A percentile compares a stretch with the other conserved stretches of the same genome.
These are phyloP conservation scores for Rhizophora mangle DNA, from an alignment of 345 rosid genomes.

Conservation along the genomic window DNA sequence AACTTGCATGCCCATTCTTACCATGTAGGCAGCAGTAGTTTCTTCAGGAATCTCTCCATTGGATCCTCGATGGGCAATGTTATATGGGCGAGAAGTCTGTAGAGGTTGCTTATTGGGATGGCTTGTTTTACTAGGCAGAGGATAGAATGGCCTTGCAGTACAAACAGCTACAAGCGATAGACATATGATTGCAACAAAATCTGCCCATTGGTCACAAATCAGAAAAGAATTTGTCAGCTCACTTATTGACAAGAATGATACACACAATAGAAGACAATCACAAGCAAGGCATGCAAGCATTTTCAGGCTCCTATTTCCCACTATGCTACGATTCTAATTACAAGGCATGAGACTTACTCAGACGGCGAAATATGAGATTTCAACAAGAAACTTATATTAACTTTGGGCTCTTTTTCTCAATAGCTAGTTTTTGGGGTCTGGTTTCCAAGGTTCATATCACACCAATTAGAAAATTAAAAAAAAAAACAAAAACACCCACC, in stretches of 20 bases:
- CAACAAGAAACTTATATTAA: too few species aligned
- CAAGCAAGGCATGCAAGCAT: too few species aligned
- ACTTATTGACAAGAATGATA: not conserved
- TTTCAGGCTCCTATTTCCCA: too few species aligned
- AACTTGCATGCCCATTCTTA: constrained; percentile 15
- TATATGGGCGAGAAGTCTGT: constrained; percentile 88
- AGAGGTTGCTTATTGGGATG: constrained; percentile 46
- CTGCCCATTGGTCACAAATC: constrained; percentile 32
- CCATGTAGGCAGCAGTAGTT: constrained; percentile 86
- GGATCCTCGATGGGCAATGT: constrained; percentile 91
- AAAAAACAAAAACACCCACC: too few species aligned
- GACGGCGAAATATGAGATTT: too few species aligned
- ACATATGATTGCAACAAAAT: constrained; percentile 40
- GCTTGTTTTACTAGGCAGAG: constrained; percentile 69
- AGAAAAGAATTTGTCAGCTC: constrained; percentile 5
- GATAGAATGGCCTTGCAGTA: constrained; percentile 71
- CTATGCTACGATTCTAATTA: too few species aligned
- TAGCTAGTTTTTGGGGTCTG: too few species aligned
- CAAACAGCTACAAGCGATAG: constrained; percentile 44
- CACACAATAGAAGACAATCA: constrained; percentile 1
- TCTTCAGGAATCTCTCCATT: constrained; percentile 96
- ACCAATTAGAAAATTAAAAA: too few species aligned
- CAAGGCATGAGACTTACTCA: too few species aligned
- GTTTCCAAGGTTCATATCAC: too few species aligned
- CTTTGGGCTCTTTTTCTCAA: too few species aligned